A percentile compares a stretch with the other conserved stretches of the same genome.
These are phyloP conservation scores for Auricularia sp. DNA, from an alignment of 768 basidiomycete genomes.

Conservation along the genomic window DNA sequence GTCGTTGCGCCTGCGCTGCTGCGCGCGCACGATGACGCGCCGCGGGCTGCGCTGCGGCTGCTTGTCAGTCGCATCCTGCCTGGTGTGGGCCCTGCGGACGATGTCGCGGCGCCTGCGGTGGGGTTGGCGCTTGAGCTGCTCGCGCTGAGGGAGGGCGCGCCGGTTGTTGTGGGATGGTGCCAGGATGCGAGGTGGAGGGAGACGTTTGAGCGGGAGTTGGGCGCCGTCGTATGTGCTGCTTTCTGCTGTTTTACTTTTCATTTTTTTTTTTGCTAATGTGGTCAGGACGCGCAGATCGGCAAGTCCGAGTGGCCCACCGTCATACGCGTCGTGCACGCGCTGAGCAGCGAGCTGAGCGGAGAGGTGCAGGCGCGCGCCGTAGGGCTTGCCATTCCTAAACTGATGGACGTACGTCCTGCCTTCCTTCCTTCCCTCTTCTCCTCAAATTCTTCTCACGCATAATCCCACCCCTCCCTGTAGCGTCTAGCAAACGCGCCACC, in stretches of 20 bases:
- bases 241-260: background rate
- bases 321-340: conserved; percentile 3
- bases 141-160: background rate
- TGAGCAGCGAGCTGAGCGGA: background rate
- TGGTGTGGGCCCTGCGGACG: conserved; percentile 26
- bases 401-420: conserved; percentile 3
- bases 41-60: conserved; percentile 25
- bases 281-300: conserved; percentile 1
- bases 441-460: no score
- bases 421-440: no score
- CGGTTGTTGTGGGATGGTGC: conserved; percentile 30
- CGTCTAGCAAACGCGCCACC: conserved; percentile 16
- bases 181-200: conserved; percentile 33
- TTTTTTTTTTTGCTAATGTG: background rate
- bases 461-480: background rate
- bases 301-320: conserved; percentile 12
- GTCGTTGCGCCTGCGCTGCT: conserved; percentile 24
- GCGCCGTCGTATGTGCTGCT: conserved; percentile 29
- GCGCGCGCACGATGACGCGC: conserved; percentile 7
- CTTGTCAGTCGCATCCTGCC: conserved; percentile 40
- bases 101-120: conserved; percentile 31
- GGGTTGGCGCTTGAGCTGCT: conserved; percentile 35
- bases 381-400: conserved; percentile 5
- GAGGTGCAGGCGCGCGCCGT: conserved; percentile 6
- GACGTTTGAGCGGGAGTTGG: conserved; percentile 31